Evolutionary conservation across 441 rosid genomes (phyloP).

Genomic region (Pelargonium myrrhifolium): DNA sequence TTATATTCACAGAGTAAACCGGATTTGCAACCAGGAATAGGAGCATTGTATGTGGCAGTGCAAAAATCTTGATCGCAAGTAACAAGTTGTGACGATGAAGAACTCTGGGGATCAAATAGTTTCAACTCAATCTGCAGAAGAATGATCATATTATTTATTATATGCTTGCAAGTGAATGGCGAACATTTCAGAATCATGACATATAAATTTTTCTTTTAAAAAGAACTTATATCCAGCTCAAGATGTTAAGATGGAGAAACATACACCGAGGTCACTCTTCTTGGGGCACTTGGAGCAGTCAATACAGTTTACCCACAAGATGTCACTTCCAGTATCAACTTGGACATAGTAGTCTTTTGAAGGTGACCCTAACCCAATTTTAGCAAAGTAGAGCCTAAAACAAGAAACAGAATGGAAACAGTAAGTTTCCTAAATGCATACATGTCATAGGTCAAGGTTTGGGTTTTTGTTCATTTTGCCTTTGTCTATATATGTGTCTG

Average conservation of each 20-base stretch:
- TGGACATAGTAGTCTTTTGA: neutral
- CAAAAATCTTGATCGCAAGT: constrained; percentile 2
- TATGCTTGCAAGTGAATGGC: neutral
- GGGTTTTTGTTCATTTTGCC: too few species aligned
- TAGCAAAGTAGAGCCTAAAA: constrained; percentile 2
- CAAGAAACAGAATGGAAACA: neutral
- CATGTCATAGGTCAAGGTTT: neutral
- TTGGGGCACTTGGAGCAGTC: neutral
- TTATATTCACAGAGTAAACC: neutral
- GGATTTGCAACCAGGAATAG: neutral
- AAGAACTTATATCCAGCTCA: neutral
- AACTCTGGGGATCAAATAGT: neutral
- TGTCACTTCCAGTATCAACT: constrained; percentile 5
- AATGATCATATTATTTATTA: neutral
- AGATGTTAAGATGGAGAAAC: neutral
- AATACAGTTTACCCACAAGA: constrained; percentile 5
- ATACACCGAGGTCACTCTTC: constrained; percentile 2
- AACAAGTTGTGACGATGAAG: neutral
- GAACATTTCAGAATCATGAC: neutral
- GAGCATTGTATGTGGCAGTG: neutral
- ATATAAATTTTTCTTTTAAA: neutral
- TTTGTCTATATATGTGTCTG: too few species aligned
- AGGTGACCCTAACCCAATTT: constrained; percentile 2
- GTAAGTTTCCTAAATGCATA: neutral
- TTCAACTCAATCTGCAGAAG: neutral